Evolutionary conservation across 2,329 filamentous ascomycete genomes (phyloP), one percentile per base, ranked within the genome.

Genomic region (Penicillium psychrosexuale): DNA sequence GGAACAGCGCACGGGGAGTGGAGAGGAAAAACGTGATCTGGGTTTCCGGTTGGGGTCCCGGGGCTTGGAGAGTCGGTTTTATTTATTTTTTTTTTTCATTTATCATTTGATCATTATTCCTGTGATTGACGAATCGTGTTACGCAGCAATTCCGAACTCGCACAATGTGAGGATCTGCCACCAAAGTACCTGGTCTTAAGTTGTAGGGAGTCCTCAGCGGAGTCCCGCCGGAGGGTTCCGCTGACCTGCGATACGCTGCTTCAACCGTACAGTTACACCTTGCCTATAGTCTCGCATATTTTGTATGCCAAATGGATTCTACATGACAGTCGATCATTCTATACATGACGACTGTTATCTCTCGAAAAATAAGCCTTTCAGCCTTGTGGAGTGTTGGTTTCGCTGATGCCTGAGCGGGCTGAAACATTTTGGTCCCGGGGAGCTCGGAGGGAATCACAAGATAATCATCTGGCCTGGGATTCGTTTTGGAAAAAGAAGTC

Each of bases 161-260:
- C 15, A n/a, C 11, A 11, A 15, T 39, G 37, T 33, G 24, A 46
- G 27, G 7, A n/a, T 13, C n/a, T 36, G 19, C 38, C 30, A 31
- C 15, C 15, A 3, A 36, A 36, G 24, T 30, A 28, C 46, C 15
- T 31, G 13, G 7, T 31, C 39, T 44, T 39, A 6, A 7, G 22
- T 24, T 24, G 22, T 24, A 24, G 22, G 8, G 22, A 31, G 30
- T 37, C 19, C 52, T 34, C 54, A 53, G 61, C 61, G 60, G 60
- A 61, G 58, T 60, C 58, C 61, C 61, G 60, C 60, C 56, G 58
- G 55, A 28, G 39, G 36, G 49, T 52, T 63, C 61, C 61, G 61
- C 61, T 53, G 57, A 24, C 36, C 47, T 39, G n/a, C 43, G 34
- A 54, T 44, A 37, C 38, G 39, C 24, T 42, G n/a, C 5, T 39